Percentiles rank a stretch among this genome's conserved stretches.
phyloP scores from a whole-genome alignment of 345 rosid species.

The Eucalyptus decipiens region DNA sequence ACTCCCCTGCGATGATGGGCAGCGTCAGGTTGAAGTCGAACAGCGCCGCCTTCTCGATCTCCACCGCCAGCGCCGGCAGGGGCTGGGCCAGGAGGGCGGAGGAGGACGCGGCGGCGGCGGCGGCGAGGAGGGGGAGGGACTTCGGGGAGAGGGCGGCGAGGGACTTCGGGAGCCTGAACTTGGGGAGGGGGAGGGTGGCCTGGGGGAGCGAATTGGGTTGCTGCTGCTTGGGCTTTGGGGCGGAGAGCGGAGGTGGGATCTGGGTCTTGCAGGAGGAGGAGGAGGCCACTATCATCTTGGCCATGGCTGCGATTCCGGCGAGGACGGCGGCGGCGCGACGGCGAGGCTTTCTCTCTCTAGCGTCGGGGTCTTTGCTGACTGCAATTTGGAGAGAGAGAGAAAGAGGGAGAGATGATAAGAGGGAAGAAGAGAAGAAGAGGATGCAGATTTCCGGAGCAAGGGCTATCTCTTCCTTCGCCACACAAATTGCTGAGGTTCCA shows the following conservation, averaged over 20 bases:
- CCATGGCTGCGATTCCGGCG: slow-evolving; percentile 30
- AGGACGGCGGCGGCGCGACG: not conserved
- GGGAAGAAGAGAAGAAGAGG: not conserved
- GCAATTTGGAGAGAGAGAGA: not conserved
- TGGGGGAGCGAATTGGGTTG: slow-evolving; percentile 10
- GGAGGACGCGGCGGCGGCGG: slow-evolving; percentile 9
- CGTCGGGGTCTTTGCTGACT: not conserved
- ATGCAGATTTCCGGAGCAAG: not conserved
- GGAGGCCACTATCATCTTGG: slow-evolving; percentile 72
- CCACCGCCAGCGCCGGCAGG: slow-evolving; percentile 63
- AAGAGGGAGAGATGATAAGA: not conserved
- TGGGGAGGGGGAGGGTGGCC: slow-evolving; percentile 9
- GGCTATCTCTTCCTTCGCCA: slow-evolving; percentile 20
- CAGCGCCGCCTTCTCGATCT: slow-evolving; percentile 76
- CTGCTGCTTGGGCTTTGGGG: slow-evolving; percentile 14
- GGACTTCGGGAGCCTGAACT: slow-evolving; percentile 21
- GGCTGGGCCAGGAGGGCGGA: slow-evolving; percentile 25
- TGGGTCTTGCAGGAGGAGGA: slow-evolving; percentile 22
- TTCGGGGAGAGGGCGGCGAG: slow-evolving; percentile 33
- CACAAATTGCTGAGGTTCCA: slow-evolving; percentile 27
- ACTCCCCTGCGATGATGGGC: slow-evolving; percentile 77
- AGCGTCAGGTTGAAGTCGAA: slow-evolving; percentile 93
- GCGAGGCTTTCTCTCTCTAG: not conserved
- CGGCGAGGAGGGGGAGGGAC: slow-evolving; percentile 51
- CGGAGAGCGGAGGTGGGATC: slow-evolving; percentile 2